Conservation (phyloP, 208 protist species). For the Trypanosoma theileri region DNA sequence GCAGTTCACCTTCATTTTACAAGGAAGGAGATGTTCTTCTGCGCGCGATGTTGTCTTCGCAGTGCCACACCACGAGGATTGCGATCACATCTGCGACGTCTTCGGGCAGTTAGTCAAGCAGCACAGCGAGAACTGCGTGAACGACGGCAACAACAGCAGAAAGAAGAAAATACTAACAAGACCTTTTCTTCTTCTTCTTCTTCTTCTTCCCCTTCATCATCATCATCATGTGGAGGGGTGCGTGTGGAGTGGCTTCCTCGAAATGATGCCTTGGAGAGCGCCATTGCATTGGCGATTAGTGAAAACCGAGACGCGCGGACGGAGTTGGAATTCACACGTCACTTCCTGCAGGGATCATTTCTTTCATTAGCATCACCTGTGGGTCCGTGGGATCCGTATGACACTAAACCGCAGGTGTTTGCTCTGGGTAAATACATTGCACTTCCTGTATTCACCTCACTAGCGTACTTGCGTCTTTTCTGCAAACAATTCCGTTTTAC, state of each 20-base stretch:
- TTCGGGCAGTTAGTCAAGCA: conserved; percentile 10
- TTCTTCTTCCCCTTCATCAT: conserved; percentile 11
- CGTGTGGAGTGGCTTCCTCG: conserved; percentile 50
- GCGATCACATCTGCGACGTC: conserved; percentile 21
- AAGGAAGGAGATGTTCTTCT: too few species aligned
- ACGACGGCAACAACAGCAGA: conserved; percentile 2
- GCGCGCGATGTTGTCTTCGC: conserved; percentile 13
- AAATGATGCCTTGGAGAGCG: conserved; percentile 70
- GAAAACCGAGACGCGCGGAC: conserved; percentile 76
- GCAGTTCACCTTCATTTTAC: too few species aligned
- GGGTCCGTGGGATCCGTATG: conserved; percentile 79
- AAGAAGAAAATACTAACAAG: neutral
- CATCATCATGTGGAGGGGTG: neutral
- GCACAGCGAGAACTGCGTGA: conserved; percentile 3
- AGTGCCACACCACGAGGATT: conserved; percentile 12
- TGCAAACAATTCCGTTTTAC: conserved; percentile 63
- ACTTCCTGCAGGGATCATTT: conserved; percentile 67
- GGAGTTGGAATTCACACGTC: conserved; percentile 79
- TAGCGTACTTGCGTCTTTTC: conserved; percentile 74
- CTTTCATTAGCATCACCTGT: conserved; percentile 85
- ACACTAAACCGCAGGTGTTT: conserved; percentile 88
- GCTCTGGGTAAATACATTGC: conserved; percentile 81
- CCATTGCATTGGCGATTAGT: conserved; percentile 74
- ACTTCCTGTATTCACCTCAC: conserved; percentile 85
- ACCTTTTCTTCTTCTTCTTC: neutral